Conservation (phyloP, 2,329 filamentous ascomycete species). For the Knufia fluminis region DNA sequence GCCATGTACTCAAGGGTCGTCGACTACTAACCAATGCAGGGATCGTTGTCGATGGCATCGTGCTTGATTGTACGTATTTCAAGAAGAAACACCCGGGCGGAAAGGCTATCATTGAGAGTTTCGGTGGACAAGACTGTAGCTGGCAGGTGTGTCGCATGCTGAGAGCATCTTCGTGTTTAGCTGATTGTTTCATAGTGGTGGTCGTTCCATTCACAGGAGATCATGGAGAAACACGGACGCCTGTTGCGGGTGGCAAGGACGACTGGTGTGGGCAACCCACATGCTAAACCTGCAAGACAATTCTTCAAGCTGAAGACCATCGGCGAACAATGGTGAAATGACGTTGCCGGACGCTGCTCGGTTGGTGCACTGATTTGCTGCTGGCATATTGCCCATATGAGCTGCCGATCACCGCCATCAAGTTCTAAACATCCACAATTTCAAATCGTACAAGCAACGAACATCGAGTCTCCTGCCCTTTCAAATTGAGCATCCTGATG, state of each 20-base stretch:
- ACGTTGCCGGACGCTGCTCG: too few species aligned
- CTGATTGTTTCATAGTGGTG: constrained; percentile 2
- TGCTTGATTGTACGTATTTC: constrained; percentile 27
- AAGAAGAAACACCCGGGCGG: constrained; percentile 26
- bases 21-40: constrained; percentile 6
- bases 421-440: constrained; percentile 10
- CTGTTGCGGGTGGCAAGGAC: constrained; percentile 3
- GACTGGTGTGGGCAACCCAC: constrained; percentile 1
- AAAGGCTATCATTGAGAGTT: constrained; percentile 24
- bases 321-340: constrained; percentile 10
- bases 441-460: constrained; percentile 19
- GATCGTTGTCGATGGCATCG: constrained; percentile 27
- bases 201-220: constrained; percentile 5
- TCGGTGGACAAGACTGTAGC: constrained; percentile 26
- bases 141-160: constrained; percentile 12
- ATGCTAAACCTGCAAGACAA: constrained; percentile 3
- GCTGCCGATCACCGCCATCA: background rate
- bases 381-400: background rate
- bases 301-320: constrained; percentile 4
- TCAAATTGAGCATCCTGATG: constrained; percentile 17
- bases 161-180: background rate
- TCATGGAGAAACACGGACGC: constrained; percentile 1
- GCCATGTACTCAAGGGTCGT: background rate
- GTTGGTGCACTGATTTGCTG: too few species aligned
- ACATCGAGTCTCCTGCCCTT: constrained; percentile 17